Evolutionary conservation across 257 asterid species (phyloP).

Genomic region (Scutellaria barbata): DNA sequence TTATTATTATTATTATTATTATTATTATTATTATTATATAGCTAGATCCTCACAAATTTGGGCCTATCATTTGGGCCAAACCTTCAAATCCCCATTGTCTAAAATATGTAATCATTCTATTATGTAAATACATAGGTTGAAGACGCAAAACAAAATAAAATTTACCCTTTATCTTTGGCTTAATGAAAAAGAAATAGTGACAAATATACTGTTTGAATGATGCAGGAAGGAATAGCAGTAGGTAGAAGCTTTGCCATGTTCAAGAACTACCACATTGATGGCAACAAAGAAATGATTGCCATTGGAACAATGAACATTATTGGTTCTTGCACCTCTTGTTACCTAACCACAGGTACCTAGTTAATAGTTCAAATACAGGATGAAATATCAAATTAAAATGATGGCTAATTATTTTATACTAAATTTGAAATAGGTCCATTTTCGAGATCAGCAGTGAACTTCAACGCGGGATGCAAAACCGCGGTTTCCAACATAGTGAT

Average conservation of each 20-base stretch:
- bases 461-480: slow-evolving; percentile 95
- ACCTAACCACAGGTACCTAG: slow-evolving; percentile 80
- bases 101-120: neutral
- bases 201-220: neutral
- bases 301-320: slow-evolving; percentile 90
- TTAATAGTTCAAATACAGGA: neutral
- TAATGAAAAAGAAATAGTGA: neutral
- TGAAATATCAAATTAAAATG: neutral
- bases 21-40: too few relatives aligned
- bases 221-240: slow-evolving; percentile 96
- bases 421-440: slow-evolving; percentile 70
- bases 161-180: neutral
- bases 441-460: slow-evolving; percentile 95
- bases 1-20: neutral
- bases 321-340: slow-evolving; percentile 93
- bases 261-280: slow-evolving; percentile 92
- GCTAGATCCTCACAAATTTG: neutral
- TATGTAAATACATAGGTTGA: too few relatives aligned
- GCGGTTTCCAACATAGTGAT: slow-evolving; percentile 94
- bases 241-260: slow-evolving; percentile 96
- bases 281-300: slow-evolving; percentile 98
- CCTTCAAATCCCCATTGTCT: neutral
- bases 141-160: too few relatives aligned
- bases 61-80: neutral
- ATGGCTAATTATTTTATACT: neutral